Evolutionary conservation across 1,284 basidiomycete genomes (phyloP).

Genomic region (Ganoderma sinense): DNA sequence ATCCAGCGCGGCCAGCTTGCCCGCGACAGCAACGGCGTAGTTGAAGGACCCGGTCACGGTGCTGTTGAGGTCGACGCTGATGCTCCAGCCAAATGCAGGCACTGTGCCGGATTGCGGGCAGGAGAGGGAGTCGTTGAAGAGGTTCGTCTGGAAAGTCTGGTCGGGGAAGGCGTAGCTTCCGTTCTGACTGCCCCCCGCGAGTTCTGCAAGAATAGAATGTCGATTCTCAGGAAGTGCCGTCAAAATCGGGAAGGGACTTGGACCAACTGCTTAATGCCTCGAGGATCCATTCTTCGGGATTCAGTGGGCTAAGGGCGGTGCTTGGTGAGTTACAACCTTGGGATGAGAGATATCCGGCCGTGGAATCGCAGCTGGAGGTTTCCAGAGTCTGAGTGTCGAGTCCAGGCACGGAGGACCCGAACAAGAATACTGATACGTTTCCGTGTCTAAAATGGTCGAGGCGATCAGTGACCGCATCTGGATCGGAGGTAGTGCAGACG

Average conservation of each 20-base stretch:
- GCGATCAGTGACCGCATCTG: background rate
- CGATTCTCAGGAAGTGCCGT: too few relatives aligned
- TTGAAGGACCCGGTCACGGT: constrained; percentile 2
- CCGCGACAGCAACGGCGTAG: background rate
- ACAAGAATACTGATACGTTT: background rate
- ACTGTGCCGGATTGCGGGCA: constrained; percentile 8
- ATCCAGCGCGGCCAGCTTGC: background rate
- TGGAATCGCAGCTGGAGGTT: too few relatives aligned
- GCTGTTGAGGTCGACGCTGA: background rate
- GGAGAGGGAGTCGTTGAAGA: constrained; percentile 1
- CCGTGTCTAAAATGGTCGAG: background rate
- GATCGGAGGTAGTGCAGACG: background rate
- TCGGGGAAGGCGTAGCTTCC: constrained; percentile 6
- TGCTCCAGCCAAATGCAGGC: background rate
- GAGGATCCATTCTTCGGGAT: background rate
- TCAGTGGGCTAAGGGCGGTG: too few relatives aligned
- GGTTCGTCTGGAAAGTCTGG: background rate
- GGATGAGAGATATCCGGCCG: too few relatives aligned
- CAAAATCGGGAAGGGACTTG: too few relatives aligned
- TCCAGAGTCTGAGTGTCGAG: background rate
- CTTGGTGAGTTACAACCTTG: background rate
- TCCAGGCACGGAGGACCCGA: background rate
- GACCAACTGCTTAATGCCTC: too few relatives aligned
- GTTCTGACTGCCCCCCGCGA: background rate
- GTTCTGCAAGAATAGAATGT: too few relatives aligned